These are phyloP conservation scores for Yamadazyma jaroonii DNA, from an alignment of 1,139 yeast species.

Conservation along the genomic window DNA sequence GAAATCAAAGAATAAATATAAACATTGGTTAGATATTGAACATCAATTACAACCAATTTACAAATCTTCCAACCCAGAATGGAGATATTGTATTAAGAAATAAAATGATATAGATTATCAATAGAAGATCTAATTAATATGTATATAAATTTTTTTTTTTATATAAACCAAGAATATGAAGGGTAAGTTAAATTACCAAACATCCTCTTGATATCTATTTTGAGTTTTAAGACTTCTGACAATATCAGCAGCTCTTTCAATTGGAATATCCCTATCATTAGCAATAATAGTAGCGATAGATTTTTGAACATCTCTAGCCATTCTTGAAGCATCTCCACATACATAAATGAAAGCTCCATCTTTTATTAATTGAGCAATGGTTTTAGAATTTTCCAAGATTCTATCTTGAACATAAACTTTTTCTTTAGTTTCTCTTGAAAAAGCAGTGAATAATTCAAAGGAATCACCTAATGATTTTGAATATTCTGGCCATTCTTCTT, in stretches of 20 bases:
- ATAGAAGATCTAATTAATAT: no score
- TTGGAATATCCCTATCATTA: slow-evolving; percentile 54
- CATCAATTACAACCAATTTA: slow-evolving; percentile 32
- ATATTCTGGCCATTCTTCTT: slow-evolving; percentile 82
- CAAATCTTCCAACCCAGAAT: slow-evolving; percentile 32
- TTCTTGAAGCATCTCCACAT: slow-evolving; percentile 94
- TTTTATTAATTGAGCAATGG: slow-evolving; percentile 55
- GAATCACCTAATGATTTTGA: slow-evolving; percentile 59
- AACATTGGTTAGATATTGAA: slow-evolving; percentile 43
- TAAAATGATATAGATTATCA: neutral
- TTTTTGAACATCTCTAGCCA: slow-evolving; percentile 95
- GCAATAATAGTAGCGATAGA: slow-evolving; percentile 65
- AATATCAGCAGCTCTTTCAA: slow-evolving; percentile 71
- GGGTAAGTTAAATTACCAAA: no score
- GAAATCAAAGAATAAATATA: slow-evolving; percentile 38
- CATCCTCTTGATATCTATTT: slow-evolving; percentile 95
- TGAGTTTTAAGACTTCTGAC: slow-evolving; percentile 78
- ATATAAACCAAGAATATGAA: neutral
- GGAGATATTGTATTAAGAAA: slow-evolving; percentile 32
- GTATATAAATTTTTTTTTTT: neutral
- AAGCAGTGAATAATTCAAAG: slow-evolving; percentile 78
- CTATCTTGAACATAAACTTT: slow-evolving; percentile 90
- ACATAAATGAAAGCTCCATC: slow-evolving; percentile 88
- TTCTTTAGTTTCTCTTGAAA: slow-evolving; percentile 67
- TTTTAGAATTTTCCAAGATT: slow-evolving; percentile 54